phyloP scores from a whole-genome alignment of 108 stramenopile genomes.

The Nannochloropsis gaditana region DNA sequence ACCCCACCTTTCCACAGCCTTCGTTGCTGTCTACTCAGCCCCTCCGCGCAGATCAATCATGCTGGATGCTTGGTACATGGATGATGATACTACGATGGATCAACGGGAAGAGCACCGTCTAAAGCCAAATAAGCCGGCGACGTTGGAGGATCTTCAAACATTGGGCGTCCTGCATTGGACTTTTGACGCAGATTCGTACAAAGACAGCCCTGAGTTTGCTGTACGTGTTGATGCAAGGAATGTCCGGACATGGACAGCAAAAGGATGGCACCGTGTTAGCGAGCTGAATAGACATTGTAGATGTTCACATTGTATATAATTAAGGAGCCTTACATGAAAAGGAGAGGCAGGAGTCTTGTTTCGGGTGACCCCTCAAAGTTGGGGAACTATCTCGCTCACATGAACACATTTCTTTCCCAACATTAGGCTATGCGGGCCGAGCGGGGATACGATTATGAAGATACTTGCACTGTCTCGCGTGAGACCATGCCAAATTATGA shows the following conservation, averaged over 20 bases:
- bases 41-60: background rate
- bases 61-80: constrained; percentile 48
- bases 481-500: constrained; percentile 83
- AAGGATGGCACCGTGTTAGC: no score
- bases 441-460: constrained; percentile 73
- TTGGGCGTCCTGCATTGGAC: constrained; percentile 21
- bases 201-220: background rate
- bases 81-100: constrained; percentile 35
- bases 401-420: background rate
- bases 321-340: no score
- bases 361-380: no score
- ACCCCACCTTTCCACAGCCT: no score
- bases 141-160: constrained; percentile 17
- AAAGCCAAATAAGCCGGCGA: constrained; percentile 27
- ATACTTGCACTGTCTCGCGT: constrained; percentile 81
- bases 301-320: no score
- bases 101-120: constrained; percentile 33
- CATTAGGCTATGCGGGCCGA: constrained; percentile 18
- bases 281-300: no score
- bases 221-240: background rate
- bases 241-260: background rate
- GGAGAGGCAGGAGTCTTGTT: no score
- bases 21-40: no score
- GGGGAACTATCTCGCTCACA: no score
- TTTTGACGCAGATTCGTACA: background rate